phyloP scores from a whole-genome alignment of 2,329 filamentous ascomycete species.

The Colletotrichum tanaceti region DNA sequence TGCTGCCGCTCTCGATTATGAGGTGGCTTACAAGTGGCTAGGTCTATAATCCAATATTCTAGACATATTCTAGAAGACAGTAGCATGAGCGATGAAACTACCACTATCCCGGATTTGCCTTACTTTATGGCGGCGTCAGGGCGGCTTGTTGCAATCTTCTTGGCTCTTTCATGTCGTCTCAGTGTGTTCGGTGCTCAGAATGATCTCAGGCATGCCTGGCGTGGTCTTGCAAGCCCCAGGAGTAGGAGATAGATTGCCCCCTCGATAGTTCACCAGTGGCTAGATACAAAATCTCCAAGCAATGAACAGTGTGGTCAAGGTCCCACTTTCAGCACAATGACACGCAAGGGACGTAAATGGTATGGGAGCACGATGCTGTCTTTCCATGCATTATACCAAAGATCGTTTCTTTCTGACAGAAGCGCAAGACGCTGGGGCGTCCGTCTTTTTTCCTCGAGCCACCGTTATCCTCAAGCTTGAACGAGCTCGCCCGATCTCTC shows the following conservation, averaged over 20 bases:
- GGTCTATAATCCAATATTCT: background rate
- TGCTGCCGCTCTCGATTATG: background rate
- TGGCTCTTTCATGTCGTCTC: background rate
- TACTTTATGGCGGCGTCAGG: background rate
- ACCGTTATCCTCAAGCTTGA: too few species aligned
- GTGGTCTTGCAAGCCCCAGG: background rate
- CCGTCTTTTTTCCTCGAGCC: too few species aligned
- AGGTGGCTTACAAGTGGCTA: background rate
- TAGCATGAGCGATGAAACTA: background rate
- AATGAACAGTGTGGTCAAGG: background rate
- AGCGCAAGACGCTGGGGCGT: background rate
- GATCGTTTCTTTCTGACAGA: background rate
- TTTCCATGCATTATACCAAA: background rate
- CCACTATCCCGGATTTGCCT: slow-evolving; percentile 12
- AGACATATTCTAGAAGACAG: slow-evolving; percentile 17
- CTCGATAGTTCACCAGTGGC: background rate
- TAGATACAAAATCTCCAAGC: background rate
- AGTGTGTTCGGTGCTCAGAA: background rate
- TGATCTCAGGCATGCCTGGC: too few species aligned
- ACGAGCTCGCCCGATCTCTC: too few species aligned
- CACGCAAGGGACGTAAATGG: background rate
- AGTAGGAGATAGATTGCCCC: slow-evolving; percentile 25
- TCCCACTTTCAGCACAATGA: too few species aligned
- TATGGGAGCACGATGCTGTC: too few species aligned
- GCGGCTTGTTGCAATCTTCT: background rate